A percentile compares a stretch with the other conserved stretches of the same genome.
These are phyloP conservation scores for Trapa incisa DNA, from an alignment of 345 rosid genomes.

Conservation along the genomic window DNA sequence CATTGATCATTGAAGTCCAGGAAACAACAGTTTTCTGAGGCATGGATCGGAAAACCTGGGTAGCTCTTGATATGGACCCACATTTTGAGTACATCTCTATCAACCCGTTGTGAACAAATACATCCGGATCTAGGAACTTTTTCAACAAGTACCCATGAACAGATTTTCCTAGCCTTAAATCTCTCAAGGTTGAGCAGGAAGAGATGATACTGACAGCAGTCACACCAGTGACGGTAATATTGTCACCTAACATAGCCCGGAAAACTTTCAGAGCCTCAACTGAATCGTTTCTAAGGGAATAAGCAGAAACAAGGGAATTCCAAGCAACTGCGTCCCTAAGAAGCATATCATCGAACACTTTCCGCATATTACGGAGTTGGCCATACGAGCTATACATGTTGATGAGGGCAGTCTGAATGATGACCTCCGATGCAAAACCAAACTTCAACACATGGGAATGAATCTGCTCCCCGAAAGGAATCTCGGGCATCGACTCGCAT, in stretches of 20 bases:
- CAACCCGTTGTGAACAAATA: constrained; percentile 18
- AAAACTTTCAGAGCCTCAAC: constrained; percentile 13
- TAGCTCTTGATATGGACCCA: constrained; percentile 12
- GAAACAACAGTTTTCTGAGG: constrained; percentile 22
- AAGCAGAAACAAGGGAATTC: constrained; percentile 20
- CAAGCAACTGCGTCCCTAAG: constrained; percentile 20
- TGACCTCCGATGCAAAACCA: constrained; percentile 16
- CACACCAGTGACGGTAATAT: constrained; percentile 8
- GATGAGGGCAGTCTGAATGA: constrained; percentile 20
- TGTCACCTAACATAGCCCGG: constrained; percentile 7
- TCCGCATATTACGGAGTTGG: constrained; percentile 6
- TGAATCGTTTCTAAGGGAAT: constrained; percentile 9
- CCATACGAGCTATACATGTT: constrained; percentile 4
- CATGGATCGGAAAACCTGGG: constrained; percentile 14
- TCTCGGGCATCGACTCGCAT: constrained; percentile 15
- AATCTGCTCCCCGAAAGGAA: constrained; percentile 18
- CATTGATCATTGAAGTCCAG: constrained; percentile 24
- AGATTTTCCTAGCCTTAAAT: constrained; percentile 17
- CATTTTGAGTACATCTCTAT: constrained; percentile 23
- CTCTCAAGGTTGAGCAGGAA: constrained; percentile 10
- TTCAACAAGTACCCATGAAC: constrained; percentile 15
- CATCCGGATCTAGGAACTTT: constrained; percentile 11
- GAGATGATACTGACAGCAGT: constrained; percentile 15
- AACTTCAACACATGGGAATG: constrained; percentile 25
- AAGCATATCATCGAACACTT: constrained; percentile 23